These are phyloP conservation scores for Anacardium occidentale DNA, from an alignment of 345 rosid species.

Conservation along the genomic window DNA sequence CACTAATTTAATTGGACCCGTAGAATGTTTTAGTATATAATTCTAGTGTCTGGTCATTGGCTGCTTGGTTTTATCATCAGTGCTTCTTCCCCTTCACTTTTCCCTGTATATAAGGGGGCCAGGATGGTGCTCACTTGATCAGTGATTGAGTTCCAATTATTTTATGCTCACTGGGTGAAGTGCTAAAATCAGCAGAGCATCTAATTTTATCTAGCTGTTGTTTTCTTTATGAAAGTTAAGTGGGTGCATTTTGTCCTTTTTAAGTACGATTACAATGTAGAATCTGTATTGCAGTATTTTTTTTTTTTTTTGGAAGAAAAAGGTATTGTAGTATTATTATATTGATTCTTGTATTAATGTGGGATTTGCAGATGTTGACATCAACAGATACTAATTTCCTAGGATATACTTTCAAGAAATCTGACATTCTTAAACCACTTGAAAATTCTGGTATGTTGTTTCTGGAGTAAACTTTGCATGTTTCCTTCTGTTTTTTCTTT, in stretches of 20 bases:
- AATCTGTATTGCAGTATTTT: neutral
- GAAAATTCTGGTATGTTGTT: slow-evolving; percentile 66
- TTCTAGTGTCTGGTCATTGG: neutral
- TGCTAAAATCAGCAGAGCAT: slow-evolving; percentile 3
- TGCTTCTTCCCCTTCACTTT: neutral
- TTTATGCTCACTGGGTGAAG: neutral
- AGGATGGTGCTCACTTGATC: neutral
- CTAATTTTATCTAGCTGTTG: neutral
- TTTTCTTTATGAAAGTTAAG: neutral
- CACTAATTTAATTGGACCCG: neutral
- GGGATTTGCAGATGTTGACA: slow-evolving; percentile 77
- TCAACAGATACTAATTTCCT: slow-evolving; percentile 91
- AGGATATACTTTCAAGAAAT: slow-evolving; percentile 89
- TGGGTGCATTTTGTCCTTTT: neutral
- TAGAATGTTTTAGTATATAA: neutral
- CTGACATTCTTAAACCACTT: slow-evolving; percentile 71
- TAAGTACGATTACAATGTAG: neutral
- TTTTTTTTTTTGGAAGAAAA: no score
- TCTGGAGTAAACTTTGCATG: neutral
- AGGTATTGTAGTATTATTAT: no score
- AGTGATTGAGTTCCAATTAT: neutral
- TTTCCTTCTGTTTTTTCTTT: neutral
- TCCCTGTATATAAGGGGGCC: no score
- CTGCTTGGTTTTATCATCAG: neutral
- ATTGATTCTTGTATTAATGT: neutral